These are phyloP conservation scores for Cryptococcus sp. DNA, from an alignment of 1,284 basidiomycete species.

Conservation along the genomic window DNA sequence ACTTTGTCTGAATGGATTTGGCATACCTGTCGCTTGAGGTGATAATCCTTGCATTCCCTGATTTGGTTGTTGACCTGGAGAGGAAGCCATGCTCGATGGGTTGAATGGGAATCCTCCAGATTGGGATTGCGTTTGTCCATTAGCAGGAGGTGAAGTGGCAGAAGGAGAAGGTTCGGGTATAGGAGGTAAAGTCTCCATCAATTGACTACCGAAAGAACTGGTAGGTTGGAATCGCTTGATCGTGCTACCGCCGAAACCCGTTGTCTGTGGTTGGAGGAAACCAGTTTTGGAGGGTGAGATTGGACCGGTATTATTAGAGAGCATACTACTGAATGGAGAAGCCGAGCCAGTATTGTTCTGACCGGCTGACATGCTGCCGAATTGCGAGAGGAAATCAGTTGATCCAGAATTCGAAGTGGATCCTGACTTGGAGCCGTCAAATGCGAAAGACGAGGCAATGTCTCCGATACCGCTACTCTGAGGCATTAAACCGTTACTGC, in stretches of 20 bases:
- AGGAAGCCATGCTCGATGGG: neutral
- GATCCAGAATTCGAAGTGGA: neutral
- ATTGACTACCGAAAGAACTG: conserved; percentile 75
- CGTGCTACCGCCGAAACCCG: conserved; percentile 64
- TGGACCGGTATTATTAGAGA: conserved; percentile 10
- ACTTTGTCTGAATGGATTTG: conserved; percentile 39
- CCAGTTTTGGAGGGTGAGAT: conserved; percentile 10
- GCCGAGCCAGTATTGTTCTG: conserved; percentile 2
- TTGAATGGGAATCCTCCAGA: conserved; percentile 3
- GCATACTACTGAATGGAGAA: conserved; percentile 1
- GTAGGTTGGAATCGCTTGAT: conserved; percentile 88
- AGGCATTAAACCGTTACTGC: neutral
- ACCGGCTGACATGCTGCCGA: conserved; percentile 12
- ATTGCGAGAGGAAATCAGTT: conserved; percentile 31
- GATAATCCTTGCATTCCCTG: conserved; percentile 1
- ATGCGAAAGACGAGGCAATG: conserved; percentile 41
- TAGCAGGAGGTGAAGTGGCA: neutral
- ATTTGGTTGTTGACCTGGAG: neutral
- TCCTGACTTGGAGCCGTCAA: conserved; percentile 13
- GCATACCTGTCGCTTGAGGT: conserved; percentile 51
- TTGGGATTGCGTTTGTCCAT: neutral
- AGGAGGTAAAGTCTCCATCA: conserved; percentile 72
- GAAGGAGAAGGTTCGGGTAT: conserved; percentile 21
- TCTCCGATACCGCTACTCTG: conserved; percentile 29
- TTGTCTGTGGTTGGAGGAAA: conserved; percentile 64